Base-by-base conservation (phyloP, 1,284 basidiomycete genomes). In the Cystobasidium slooffiae region DNA sequence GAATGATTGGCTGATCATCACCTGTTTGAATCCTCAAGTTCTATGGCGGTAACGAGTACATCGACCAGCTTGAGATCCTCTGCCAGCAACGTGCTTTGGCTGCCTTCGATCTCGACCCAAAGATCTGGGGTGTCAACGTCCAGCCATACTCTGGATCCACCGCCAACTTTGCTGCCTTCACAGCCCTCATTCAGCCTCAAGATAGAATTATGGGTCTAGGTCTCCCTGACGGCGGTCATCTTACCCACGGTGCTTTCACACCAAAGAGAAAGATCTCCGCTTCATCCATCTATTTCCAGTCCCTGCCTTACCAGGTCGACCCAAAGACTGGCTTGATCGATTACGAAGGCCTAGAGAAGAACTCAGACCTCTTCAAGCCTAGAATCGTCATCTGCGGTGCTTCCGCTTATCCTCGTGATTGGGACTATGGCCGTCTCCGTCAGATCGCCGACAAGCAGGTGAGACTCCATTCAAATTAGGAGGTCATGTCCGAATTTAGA, bases 271-370 rank as follows among this genome's bases (percentile, higher is more conserved):
- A 99, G 86, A 99, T 99, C 89, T 97, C 96, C 68, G 94, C 97
- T 37, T 99, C 96, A 52, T 98, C 96, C 20, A 98, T 99, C 86
- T 99, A 99, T 88, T 99, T 99, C 91, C 95, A 99, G 84, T 97
- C 96, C 59, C 88, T 98, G 83, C 97, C 97, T 64, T 99, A 99
- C 83, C 89, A 88, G 75, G 92, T 99, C 79, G 88, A 90, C 81
- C 89, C 91, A 66, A 84, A 88, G 72, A 93, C 91, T 76, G 91
- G 97, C 83, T 87, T 96, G 80, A 90, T 99, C 80, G 94, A 99
- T 86, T 98, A 98, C 84, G 86, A 86, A 65, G 86, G 85, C 61
- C 88, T 99, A 80, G 88, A 89, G 75, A 86, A 88, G 79, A 94
- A 97, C 84, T 96, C 95, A 72, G 91, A 92, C 83, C 88, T 97